Conservation (phyloP, 192 early-diverging fungal species). For the Funneliformis mosseae region DNA sequence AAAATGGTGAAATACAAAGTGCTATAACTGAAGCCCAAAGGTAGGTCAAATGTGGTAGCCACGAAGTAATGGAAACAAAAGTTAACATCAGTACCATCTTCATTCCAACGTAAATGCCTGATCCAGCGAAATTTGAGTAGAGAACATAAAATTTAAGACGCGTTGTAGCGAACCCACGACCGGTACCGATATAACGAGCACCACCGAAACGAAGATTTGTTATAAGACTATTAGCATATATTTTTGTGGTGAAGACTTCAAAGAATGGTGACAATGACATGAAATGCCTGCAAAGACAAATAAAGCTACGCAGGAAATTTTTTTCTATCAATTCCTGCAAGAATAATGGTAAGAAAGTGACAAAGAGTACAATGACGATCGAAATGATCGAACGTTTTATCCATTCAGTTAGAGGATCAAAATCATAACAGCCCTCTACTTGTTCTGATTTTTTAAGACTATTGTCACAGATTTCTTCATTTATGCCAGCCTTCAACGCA, state of each 20-base stretch:
- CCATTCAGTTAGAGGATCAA: conserved; percentile 78
- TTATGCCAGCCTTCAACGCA: conserved; percentile 58
- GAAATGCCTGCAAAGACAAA: conserved; percentile 77
- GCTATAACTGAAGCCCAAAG: conserved; percentile 83
- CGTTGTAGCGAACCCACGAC: conserved; percentile 86
- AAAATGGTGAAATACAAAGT: conserved; percentile 76
- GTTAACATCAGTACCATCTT: conserved; percentile 69
- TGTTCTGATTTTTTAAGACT: conserved; percentile 46
- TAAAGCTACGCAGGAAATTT: conserved; percentile 70
- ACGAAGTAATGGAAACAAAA: conserved; percentile 73
- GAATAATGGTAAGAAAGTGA: conserved; percentile 80
- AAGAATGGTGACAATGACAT: conserved; percentile 82
- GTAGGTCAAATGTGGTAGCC: conserved; percentile 73
- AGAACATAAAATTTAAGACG: conserved; percentile 72
- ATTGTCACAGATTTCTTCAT: too few relatives aligned
- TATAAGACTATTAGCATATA: conserved; percentile 80
- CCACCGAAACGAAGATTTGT: conserved; percentile 79
- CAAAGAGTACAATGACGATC: conserved; percentile 79
- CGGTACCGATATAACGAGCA: conserved; percentile 84
- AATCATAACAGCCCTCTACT: conserved; percentile 60
- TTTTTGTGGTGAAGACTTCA: conserved; percentile 84
- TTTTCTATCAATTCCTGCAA: conserved; percentile 84
- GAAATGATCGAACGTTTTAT: conserved; percentile 79
- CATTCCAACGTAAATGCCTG: conserved; percentile 77
- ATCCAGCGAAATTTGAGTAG: conserved; percentile 73